Percentiles rank a stretch among this genome's conserved stretches.
Evolutionary conservation across 2,329 filamentous ascomycete genomes (phyloP).

Genomic region (Cladosporium sp.): DNA sequence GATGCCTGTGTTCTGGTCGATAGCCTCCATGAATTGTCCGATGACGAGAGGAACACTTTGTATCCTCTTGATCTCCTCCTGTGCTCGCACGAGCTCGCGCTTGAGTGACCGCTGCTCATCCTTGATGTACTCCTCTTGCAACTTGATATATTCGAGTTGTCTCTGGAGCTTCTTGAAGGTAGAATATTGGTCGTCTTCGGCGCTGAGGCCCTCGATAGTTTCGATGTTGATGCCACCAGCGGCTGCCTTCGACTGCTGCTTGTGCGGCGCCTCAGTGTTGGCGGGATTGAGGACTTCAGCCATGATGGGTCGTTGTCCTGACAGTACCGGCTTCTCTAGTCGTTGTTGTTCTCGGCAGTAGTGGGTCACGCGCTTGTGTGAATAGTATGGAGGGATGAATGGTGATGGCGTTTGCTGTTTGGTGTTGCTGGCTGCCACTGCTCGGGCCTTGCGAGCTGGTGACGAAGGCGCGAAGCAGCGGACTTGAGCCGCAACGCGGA

Average conservation of each 20-base stretch:
- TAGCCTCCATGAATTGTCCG: conserved; percentile 99
- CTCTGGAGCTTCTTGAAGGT: conserved; percentile 94
- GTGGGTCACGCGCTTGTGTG: background rate
- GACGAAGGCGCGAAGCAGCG: conserved; percentile 5
- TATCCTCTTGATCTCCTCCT: conserved; percentile 99
- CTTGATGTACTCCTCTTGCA: conserved; percentile 99
- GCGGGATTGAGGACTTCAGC: conserved; percentile 77
- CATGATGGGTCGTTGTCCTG: conserved; percentile 50
- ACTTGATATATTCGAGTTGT: conserved; percentile 93
- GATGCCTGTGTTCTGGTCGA: conserved; percentile 98
- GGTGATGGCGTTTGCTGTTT: conserved; percentile 5
- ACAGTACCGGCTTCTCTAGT: background rate
- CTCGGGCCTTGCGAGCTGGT: background rate
- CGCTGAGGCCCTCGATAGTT: conserved; percentile 71
- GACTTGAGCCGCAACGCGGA: background rate
- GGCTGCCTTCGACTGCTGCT: conserved; percentile 71
- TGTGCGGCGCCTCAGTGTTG: conserved; percentile 70
- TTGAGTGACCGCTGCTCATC: conserved; percentile 98
- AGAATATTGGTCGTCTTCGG: conserved; percentile 86
- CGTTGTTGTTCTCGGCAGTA: background rate
- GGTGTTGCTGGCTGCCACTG: background rate
- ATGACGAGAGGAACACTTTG: conserved; percentile 97
- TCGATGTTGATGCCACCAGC: conserved; percentile 76
- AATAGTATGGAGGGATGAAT: background rate
- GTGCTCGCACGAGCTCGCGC: conserved; percentile 90